phyloP scores from a whole-genome alignment of 23 red algal species.

The Chondrus crispus region DNA sequence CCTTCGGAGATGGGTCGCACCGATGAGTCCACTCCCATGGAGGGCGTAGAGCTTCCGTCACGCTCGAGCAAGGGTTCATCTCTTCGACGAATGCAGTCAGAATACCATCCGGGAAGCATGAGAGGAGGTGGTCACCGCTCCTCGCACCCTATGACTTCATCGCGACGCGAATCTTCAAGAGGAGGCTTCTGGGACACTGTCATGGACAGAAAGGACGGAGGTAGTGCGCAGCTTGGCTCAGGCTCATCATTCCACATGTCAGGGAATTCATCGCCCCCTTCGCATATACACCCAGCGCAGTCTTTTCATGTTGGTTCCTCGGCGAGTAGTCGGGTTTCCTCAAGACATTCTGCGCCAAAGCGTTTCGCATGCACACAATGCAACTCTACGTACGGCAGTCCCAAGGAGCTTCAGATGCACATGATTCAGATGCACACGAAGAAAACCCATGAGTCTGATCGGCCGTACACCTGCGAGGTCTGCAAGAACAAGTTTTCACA shows the following conservation, averaged over 20 bases:
- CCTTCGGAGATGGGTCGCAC: neutral
- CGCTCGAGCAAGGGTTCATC: neutral
- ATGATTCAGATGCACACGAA: neutral
- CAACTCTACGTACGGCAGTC: neutral
- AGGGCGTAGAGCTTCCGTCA: neutral
- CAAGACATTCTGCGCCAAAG: neutral
- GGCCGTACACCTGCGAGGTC: slow-evolving; percentile 23
- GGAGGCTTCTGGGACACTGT: neutral
- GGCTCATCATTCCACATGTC: neutral
- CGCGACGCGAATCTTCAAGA: neutral
- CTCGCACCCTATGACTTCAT: neutral
- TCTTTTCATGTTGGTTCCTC: neutral
- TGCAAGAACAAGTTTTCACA: slow-evolving; percentile 42
- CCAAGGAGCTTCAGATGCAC: neutral
- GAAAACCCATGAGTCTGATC: neutral
- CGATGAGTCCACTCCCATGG: neutral
- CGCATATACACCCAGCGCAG: neutral
- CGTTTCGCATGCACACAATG: neutral
- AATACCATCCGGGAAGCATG: neutral
- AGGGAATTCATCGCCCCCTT: neutral
- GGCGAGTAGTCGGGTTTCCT: neutral
- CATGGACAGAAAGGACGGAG: no score
- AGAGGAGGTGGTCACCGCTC: no score
- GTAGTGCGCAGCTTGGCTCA: neutral
- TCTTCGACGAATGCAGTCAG: neutral